A percentile compares a stretch with the other conserved stretches of the same genome.
These are phyloP conservation scores for Earliella scabrosa DNA, from an alignment of 1,284 basidiomycete genomes.

Conservation along the genomic window DNA sequence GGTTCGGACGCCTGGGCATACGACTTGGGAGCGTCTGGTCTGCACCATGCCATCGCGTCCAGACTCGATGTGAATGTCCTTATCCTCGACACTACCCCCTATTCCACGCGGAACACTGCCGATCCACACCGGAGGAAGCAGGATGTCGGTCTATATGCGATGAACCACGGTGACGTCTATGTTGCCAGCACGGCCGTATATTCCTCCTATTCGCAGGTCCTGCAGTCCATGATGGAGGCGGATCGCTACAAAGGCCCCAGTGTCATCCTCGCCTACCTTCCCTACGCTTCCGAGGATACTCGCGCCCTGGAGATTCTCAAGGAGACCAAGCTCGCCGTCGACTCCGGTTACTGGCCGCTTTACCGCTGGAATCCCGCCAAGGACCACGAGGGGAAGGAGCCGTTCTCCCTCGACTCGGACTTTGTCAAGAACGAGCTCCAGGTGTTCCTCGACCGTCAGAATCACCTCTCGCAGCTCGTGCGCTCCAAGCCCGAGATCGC, in stretches of 20 bases:
- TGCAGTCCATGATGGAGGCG: constrained; percentile 92
- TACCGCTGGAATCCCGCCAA: constrained; percentile 97
- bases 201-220: constrained; percentile 93
- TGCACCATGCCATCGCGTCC: constrained; percentile 94
- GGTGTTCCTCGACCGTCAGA: constrained; percentile 95
- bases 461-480: constrained; percentile 93
- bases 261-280: constrained; percentile 94
- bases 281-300: constrained; percentile 79
- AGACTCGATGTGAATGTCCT: constrained; percentile 94
- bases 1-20: constrained; percentile 98
- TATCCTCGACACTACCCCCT: constrained; percentile 93
- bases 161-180: constrained; percentile 98
- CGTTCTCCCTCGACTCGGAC: constrained; percentile 94
- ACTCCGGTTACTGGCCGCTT: constrained; percentile 97
- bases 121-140: constrained; percentile 85
- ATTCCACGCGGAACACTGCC: constrained; percentile 72
- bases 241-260: constrained; percentile 91
- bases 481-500: constrained; percentile 83
- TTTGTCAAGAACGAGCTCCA: constrained; percentile 94
- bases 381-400: constrained; percentile 75
- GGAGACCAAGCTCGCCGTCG: constrained; percentile 97
- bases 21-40: constrained; percentile 94
- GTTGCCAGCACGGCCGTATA: constrained; percentile 96
- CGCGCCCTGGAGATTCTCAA: constrained; percentile 90
- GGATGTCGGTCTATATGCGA: constrained; percentile 95